Evolutionary conservation across 1,284 basidiomycete genomes (phyloP), one percentile per base, ranked within the genome.

Genomic region (Ganoderma meredithae): DNA sequence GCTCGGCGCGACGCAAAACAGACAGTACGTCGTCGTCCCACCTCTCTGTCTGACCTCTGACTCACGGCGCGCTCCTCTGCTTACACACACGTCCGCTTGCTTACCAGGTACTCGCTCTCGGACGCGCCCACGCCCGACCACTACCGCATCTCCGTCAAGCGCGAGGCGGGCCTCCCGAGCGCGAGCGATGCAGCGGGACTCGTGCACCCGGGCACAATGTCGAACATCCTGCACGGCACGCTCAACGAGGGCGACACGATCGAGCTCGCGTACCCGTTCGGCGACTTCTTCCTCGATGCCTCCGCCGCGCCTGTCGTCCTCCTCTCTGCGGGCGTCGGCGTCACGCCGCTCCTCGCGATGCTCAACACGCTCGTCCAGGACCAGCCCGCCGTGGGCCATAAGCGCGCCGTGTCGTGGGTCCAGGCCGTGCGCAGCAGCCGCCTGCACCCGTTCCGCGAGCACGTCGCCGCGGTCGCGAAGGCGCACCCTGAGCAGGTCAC

Each of bases 221-320:
- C 75, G 39, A 75, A 74, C 70, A 66, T 76, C 31, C 69, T 77
- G 10, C 75, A 77, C 65, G 72, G 71, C 53, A 70, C 65, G 33
- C 58, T 75, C 22, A 53, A 70, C 53, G 73, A 73, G 60, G 73
- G 75, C 65, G 74, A 74, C 69, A 40, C 65, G 36, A 41, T 77
- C 64, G 70, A 74, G 49, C 70, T 76, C 66, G 69, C 75, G 27
- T 64, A 64, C 63, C 75, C 76, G 5, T 77, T 71, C 69, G 76
- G 76, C 68, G 75, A 76, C 63, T 77, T 77, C 72, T 75, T 73
- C 73, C 73, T 77, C 64, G 76, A 75, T 69, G 66, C 65, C 44
- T 67, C 69, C 31, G 22, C 68, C 41, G 47, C 74, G 44, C 75
- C 76, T 67, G 71, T 74, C 58, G 75, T 76, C 40, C 74, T 76